phyloP scores from a whole-genome alignment of 352 stramenopile genomes.

The Pythium phragmiticola region DNA sequence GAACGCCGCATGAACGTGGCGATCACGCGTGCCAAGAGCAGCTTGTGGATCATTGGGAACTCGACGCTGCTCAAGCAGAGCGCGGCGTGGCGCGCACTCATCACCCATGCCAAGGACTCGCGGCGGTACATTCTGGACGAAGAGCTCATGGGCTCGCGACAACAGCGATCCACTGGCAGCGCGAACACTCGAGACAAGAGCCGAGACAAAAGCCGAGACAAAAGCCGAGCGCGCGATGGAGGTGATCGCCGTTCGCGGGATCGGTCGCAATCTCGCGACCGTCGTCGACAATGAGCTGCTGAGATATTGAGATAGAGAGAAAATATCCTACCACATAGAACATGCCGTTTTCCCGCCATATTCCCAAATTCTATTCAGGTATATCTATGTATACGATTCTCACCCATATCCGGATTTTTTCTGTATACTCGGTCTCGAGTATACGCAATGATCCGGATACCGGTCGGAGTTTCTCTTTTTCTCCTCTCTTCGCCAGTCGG shows the following conservation, averaged over 20 bases:
- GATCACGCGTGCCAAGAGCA: slow-evolving; percentile 96
- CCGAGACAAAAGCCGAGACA: slow-evolving; percentile 5
- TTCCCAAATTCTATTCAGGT: neutral
- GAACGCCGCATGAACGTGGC: slow-evolving; percentile 98
- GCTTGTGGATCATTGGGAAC: slow-evolving; percentile 89
- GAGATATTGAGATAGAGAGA: slow-evolving; percentile 22
- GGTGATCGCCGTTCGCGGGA: slow-evolving; percentile 9
- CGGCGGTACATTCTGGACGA: slow-evolving; percentile 43
- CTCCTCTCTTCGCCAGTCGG: slow-evolving; percentile 12
- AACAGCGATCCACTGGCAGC: neutral
- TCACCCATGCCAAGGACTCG: slow-evolving; percentile 59
- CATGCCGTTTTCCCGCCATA: slow-evolving; percentile 10
- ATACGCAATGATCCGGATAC: slow-evolving; percentile 20
- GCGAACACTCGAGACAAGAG: neutral
- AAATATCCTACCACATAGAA: slow-evolving; percentile 7
- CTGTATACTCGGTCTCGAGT: neutral
- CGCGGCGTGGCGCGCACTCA: slow-evolving; percentile 61
- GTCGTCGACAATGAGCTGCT: neutral
- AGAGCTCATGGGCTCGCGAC: slow-evolving; percentile 9
- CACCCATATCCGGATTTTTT: too few relatives aligned
- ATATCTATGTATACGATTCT: too few relatives aligned
- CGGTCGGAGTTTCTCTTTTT: slow-evolving; percentile 4
- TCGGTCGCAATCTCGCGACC: neutral
- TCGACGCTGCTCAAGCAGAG: slow-evolving; percentile 68
- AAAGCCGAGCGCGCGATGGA: neutral